These are phyloP conservation scores for Lathyrus sativus DNA, from an alignment of 306 rosid genomes.

Conservation along the genomic window DNA sequence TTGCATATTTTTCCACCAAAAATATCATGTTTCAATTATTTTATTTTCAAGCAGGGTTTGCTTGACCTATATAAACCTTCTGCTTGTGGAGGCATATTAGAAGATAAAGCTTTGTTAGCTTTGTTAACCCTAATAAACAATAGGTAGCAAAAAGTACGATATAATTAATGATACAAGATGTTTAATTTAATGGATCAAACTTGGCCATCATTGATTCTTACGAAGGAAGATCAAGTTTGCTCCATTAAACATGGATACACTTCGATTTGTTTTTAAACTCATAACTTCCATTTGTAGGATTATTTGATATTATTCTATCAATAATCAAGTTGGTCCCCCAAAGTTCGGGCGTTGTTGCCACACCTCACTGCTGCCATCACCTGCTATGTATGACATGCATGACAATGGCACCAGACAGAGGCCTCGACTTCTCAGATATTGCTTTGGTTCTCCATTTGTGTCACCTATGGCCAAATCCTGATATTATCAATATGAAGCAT, in stretches of 20 bases:
- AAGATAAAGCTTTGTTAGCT: no score
- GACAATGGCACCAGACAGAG: conserved; percentile 84
- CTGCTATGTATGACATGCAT: conserved; percentile 75
- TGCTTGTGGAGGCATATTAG: no score
- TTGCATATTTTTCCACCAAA: no score
- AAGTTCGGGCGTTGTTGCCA: conserved; percentile 68
- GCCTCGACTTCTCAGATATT: conserved; percentile 79
- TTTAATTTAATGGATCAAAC: conserved; percentile 71
- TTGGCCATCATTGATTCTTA: conserved; percentile 58
- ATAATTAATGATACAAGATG: conserved; percentile 37
- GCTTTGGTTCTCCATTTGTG: conserved; percentile 46
- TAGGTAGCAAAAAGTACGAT: no score
- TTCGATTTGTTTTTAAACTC: conserved; percentile 3
- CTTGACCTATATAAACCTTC: no score
- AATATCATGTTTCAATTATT: no score
- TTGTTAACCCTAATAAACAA: no score
- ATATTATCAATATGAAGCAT: background rate
- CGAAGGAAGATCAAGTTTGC: conserved; percentile 70
- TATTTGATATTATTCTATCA: background rate
- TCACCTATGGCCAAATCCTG: conserved; percentile 46
- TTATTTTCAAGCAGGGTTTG: no score
- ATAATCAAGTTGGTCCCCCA: conserved; percentile 47
- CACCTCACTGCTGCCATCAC: conserved; percentile 39
- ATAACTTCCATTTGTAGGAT: conserved; percentile 7
- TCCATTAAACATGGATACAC: conserved; percentile 47